These are phyloP conservation scores for Cadophora luteo-olivacea DNA, from an alignment of 2,329 filamentous ascomycete genomes.

Conservation along the genomic window DNA sequence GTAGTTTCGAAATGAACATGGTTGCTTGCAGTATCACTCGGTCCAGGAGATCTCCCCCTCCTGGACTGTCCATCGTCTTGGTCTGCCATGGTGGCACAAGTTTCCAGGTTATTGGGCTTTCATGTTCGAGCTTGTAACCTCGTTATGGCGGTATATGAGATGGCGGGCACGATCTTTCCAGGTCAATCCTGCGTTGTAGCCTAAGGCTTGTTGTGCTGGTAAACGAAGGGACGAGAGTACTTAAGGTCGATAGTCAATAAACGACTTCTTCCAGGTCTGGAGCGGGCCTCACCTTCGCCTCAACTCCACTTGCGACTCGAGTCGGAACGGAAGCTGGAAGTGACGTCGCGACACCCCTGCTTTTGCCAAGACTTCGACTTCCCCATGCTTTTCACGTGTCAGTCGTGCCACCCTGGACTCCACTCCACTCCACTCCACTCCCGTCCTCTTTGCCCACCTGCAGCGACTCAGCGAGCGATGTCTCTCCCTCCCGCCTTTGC, in stretches of 20 bases:
- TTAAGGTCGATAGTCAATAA: neutral
- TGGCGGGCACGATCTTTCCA: neutral
- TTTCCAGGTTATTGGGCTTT: slow-evolving; percentile 20
- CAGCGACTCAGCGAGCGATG: too few relatives aligned
- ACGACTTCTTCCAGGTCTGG: neutral
- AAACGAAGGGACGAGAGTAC: neutral
- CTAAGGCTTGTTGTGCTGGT: neutral
- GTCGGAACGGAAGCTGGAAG: neutral
- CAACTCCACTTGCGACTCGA: neutral
- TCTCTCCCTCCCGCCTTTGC: neutral
- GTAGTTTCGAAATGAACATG: slow-evolving; percentile 40
- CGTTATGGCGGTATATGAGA: neutral
- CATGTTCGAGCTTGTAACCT: slow-evolving; percentile 22
- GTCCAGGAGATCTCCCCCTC: slow-evolving; percentile 39
- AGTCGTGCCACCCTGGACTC: neutral
- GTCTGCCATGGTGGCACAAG: slow-evolving; percentile 42
- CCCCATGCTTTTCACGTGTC: slow-evolving; percentile 6
- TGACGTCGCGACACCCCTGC: neutral
- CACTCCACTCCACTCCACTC: too few relatives aligned
- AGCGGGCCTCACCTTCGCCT: too few relatives aligned
- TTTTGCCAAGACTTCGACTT: neutral
- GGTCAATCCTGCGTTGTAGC: neutral
- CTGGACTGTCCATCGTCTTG: slow-evolving; percentile 36
- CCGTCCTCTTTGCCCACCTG: too few relatives aligned
- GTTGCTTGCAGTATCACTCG: slow-evolving; percentile 32